phyloP scores from a whole-genome alignment of 371 early-diverging fungal species.

The Apophysomyces variabilis region DNA sequence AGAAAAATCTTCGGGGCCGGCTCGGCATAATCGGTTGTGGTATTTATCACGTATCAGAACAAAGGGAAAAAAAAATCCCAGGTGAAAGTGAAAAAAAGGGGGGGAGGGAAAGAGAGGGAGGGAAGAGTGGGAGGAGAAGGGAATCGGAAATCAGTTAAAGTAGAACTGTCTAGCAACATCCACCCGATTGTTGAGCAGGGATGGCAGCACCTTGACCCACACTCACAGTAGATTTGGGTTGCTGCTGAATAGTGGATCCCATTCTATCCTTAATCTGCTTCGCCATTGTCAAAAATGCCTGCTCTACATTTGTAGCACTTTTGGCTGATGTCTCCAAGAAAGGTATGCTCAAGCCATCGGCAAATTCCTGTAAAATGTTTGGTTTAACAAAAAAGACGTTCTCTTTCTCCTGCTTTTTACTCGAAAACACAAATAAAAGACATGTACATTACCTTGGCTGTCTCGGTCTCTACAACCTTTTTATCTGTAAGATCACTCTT shows the following conservation, averaged over 20 bases:
- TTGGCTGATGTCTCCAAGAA: slow-evolving; percentile 95
- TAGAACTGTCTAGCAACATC: slow-evolving; percentile 49
- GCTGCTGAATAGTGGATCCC: slow-evolving; percentile 26
- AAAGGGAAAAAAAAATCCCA: neutral
- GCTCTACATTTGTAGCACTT: slow-evolving; percentile 90
- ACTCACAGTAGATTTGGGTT: slow-evolving; percentile 52
- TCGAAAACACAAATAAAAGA: neutral
- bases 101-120: neutral
- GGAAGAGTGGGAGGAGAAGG: neutral
- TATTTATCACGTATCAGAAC: neutral
- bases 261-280: slow-evolving; percentile 76
- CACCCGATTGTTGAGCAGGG: slow-evolving; percentile 53
- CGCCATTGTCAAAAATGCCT: slow-evolving; percentile 93
- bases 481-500: slow-evolving; percentile 95
- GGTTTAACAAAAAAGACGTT: too few relatives aligned
- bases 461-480: slow-evolving; percentile 71
- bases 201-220: slow-evolving; percentile 58
- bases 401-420: neutral
- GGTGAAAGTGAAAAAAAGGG: neutral
- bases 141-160: neutral
- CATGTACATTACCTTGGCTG: slow-evolving; percentile 48
- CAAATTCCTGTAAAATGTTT: slow-evolving; percentile 64
- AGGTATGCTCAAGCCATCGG: slow-evolving; percentile 82
- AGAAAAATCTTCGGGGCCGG: neutral
- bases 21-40: slow-evolving; percentile 7